Conservation (phyloP, 768 basidiomycete genomes). For the Gloeostereum incarnatum region DNA sequence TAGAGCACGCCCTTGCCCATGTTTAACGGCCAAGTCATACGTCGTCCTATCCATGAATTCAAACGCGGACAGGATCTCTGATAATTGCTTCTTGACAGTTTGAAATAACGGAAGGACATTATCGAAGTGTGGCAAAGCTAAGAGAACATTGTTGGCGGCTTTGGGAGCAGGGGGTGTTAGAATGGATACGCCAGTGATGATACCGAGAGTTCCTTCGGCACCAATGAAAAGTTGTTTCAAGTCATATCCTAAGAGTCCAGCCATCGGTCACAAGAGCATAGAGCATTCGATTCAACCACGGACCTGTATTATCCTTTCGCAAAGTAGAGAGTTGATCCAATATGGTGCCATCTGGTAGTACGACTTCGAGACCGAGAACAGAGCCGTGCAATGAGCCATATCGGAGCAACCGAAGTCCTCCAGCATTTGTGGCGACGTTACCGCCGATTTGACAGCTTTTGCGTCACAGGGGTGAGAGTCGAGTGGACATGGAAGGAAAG, state of each 20-base stretch:
- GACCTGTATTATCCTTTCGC: slow-evolving; percentile 96
- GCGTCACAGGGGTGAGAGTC: slow-evolving; percentile 4
- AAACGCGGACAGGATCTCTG: slow-evolving; percentile 95
- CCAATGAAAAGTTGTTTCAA: slow-evolving; percentile 98
- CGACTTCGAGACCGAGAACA: slow-evolving; percentile 92
- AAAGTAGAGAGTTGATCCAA: slow-evolving; percentile 83
- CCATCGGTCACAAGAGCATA: not conserved
- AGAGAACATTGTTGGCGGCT: slow-evolving; percentile 85
- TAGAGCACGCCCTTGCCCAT: slow-evolving; percentile 73
- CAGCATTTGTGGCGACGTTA: slow-evolving; percentile 95
- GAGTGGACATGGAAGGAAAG: slow-evolving; percentile 1
- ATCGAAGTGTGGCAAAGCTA: slow-evolving; percentile 81
- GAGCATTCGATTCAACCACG: slow-evolving; percentile 9
- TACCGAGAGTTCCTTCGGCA: slow-evolving; percentile 91
- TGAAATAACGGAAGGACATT: slow-evolving; percentile 83
- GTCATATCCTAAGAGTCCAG: slow-evolving; percentile 72
- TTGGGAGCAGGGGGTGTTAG: slow-evolving; percentile 77
- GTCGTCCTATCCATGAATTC: slow-evolving; percentile 90
- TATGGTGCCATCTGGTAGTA: slow-evolving; percentile 88
- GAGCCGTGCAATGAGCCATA: slow-evolving; percentile 95
- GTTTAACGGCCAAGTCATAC: slow-evolving; percentile 76
- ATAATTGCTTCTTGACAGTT: slow-evolving; percentile 70
- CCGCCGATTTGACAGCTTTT: slow-evolving; percentile 98
- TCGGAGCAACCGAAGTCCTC: slow-evolving; percentile 87
- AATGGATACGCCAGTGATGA: slow-evolving; percentile 93